phyloP scores from a whole-genome alignment of 2,329 filamentous ascomycete genomes.

The Cercospora brassicicola region DNA sequence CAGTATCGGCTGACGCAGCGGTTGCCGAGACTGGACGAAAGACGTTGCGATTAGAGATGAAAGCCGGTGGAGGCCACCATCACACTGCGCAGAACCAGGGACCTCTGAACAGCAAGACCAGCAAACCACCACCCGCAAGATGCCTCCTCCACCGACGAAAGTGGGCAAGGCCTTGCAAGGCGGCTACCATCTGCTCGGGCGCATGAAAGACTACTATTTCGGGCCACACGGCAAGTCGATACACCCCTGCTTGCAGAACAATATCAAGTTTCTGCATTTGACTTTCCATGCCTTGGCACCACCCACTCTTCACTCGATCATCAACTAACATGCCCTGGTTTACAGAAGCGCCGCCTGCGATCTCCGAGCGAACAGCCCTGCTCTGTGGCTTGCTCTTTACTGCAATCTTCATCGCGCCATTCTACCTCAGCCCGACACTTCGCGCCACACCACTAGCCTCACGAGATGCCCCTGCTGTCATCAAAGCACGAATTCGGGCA shows the following conservation, averaged over 20 bases:
- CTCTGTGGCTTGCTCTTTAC: slow-evolving; percentile 65
- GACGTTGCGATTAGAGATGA: neutral
- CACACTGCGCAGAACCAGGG: neutral
- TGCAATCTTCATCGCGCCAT: slow-evolving; percentile 83
- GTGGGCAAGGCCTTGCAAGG: slow-evolving; percentile 16
- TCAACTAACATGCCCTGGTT: slow-evolving; percentile 12
- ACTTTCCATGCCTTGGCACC: slow-evolving; percentile 9
- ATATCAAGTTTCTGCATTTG: slow-evolving; percentile 7
- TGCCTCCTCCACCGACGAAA: slow-evolving; percentile 19
- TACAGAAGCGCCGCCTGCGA: slow-evolving; percentile 25
- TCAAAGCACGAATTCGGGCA: slow-evolving; percentile 78
- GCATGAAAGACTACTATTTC: slow-evolving; percentile 20
- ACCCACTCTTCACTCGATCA: neutral
- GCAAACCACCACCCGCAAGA: neutral
- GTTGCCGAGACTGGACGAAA: neutral
- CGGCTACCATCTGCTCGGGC: slow-evolving; percentile 18
- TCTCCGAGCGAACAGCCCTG: slow-evolving; percentile 34
- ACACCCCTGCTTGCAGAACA: slow-evolving; percentile 5
- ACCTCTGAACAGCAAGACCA: neutral
- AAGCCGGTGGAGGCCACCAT: neutral
- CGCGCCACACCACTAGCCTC: slow-evolving; percentile 76
- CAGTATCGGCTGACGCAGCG: neutral
- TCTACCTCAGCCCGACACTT: slow-evolving; percentile 79
- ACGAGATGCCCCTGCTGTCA: slow-evolving; percentile 85
- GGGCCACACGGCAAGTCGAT: slow-evolving; percentile 18